Evolutionary conservation across 441 rosid species (phyloP).

Genomic region (Breynia disticha): DNA sequence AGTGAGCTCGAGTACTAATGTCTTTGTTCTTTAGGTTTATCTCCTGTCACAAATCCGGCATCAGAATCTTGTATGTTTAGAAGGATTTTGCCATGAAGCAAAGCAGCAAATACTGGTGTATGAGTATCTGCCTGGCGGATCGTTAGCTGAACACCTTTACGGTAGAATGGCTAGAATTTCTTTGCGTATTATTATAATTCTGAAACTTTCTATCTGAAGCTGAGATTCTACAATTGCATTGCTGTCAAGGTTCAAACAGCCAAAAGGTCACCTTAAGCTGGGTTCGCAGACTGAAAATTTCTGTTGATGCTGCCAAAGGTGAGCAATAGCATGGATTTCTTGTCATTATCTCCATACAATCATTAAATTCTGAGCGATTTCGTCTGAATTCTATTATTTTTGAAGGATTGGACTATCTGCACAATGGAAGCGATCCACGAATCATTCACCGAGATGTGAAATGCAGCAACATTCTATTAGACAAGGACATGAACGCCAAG

Average conservation of each 20-base stretch:
- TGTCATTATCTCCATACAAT: neutral
- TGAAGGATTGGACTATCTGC: constrained; percentile 85
- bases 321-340: neutral
- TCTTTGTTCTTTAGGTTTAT: constrained; percentile 38
- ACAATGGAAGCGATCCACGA: constrained; percentile 77
- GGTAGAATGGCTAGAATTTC: constrained; percentile 24
- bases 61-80: constrained; percentile 79
- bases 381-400: constrained; percentile 5
- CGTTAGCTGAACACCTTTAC: constrained; percentile 73
- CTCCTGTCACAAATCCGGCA: constrained; percentile 70
- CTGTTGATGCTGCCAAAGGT: constrained; percentile 95
- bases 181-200: neutral
- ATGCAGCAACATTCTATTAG: constrained; percentile 77
- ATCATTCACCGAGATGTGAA: constrained; percentile 87
- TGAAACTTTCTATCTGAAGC: neutral
- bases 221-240: constrained; percentile 1
- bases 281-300: constrained; percentile 80
- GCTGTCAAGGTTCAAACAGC: constrained; percentile 43
- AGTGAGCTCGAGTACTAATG: no score
- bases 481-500: constrained; percentile 78
- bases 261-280: constrained; percentile 59
- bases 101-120: constrained; percentile 83
- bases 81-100: constrained; percentile 79
- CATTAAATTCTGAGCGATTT: neutral
- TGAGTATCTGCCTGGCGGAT: constrained; percentile 82